Percentiles rank a stretch among this genome's conserved stretches.
Conservation (phyloP, 2,329 filamentous ascomycete genomes). For the Calonectria fujianensis region DNA sequence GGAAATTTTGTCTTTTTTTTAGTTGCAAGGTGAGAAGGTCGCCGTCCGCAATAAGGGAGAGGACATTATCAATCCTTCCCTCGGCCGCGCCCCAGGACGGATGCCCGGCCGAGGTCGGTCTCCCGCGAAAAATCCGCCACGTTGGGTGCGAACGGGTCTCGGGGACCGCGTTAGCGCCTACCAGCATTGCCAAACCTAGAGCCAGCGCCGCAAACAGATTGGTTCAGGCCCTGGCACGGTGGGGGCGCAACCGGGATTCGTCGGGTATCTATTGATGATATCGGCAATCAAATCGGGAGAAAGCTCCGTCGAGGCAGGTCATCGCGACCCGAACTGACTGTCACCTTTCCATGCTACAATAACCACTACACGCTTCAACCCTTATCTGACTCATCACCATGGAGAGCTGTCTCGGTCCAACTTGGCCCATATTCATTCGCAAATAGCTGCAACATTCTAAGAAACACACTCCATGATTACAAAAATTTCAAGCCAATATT, state of each 20-base stretch:
- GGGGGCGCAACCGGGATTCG: conserved; percentile 15
- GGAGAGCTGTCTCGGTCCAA: background rate
- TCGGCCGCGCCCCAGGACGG: conserved; percentile 11
- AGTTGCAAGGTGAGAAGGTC: conserved; percentile 18
- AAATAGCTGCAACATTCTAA: background rate
- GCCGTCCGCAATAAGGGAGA: conserved; percentile 26
- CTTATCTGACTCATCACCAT: background rate
- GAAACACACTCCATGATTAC: background rate
- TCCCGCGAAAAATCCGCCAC: conserved; percentile 27
- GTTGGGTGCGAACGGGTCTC: conserved; percentile 25
- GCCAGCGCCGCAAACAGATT: conserved; percentile 10
- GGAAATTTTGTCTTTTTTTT: background rate
- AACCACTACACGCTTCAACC: background rate
- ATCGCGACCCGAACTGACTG: conserved; percentile 7
- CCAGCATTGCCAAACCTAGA: conserved; percentile 25
- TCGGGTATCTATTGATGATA: conserved; percentile 1
- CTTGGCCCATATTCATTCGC: background rate
- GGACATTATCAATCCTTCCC: conserved; percentile 23
- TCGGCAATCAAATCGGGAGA: conserved; percentile 12
- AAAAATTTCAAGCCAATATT: background rate
- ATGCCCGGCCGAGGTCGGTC: conserved; percentile 32
- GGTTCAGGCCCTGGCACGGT: conserved; percentile 14
- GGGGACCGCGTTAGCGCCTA: conserved; percentile 16
- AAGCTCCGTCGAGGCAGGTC: conserved; percentile 19
- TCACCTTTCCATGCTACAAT: background rate